Conservation (phyloP, 2,329 filamentous ascomycete genomes). For the Didymella keratinophila region DNA sequence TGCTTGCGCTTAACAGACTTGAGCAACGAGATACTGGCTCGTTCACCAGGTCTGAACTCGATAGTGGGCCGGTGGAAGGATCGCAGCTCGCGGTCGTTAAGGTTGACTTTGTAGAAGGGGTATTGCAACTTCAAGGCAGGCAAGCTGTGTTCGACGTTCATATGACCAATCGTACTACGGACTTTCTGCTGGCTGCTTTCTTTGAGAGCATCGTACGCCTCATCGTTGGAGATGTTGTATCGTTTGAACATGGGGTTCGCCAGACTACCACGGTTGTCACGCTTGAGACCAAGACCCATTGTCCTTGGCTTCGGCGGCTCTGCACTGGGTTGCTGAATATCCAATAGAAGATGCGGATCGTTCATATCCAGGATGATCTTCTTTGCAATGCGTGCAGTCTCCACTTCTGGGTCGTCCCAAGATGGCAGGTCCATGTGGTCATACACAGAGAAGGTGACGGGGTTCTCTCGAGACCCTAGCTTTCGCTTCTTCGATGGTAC, state of each 20-base stretch:
- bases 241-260: constrained; percentile 77
- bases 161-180: constrained; percentile 86
- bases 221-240: constrained; percentile 96
- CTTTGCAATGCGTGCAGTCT: constrained; percentile 76
- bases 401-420: constrained; percentile 81
- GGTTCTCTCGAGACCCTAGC: constrained; percentile 45
- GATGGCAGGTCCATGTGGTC: constrained; percentile 60
- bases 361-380: constrained; percentile 85
- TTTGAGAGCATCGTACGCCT: constrained; percentile 93
- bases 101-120: constrained; percentile 92
- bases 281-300: constrained; percentile 65
- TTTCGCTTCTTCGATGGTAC: constrained; percentile 72
- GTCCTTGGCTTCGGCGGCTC: constrained; percentile 65
- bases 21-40: constrained; percentile 77
- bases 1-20: constrained; percentile 75
- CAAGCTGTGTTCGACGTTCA: constrained; percentile 93
- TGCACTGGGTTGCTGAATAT: constrained; percentile 73
- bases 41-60: constrained; percentile 73
- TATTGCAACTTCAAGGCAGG: constrained; percentile 90
- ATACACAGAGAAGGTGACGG: constrained; percentile 47
- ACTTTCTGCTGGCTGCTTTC: constrained; percentile 98
- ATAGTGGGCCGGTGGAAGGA: constrained; percentile 86
- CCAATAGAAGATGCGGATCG: constrained; percentile 85
- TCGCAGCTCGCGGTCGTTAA: constrained; percentile 74
- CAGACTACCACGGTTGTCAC: constrained; percentile 72